Percentiles rank a stretch among this genome's conserved stretches.
These are phyloP conservation scores for Aechmea fasciata DNA, from an alignment of 176 grass and related monocot species.

Conservation along the genomic window DNA sequence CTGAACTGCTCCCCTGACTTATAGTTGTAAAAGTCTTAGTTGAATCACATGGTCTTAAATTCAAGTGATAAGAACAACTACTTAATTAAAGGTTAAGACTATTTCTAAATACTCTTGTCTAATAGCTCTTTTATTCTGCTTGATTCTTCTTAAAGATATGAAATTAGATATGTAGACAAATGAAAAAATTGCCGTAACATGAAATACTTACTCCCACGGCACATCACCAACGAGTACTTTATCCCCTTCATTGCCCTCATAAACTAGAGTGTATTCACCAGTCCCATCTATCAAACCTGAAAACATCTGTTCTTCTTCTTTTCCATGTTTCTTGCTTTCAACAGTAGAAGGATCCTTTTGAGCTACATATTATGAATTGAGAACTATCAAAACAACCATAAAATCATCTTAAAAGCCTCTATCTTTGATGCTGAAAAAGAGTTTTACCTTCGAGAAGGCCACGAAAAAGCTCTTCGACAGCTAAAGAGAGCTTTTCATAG, in stretches of 20 bases:
- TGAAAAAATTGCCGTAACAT: background rate
- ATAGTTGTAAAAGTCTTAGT: too few relatives aligned
- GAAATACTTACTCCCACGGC: conserved; percentile 77
- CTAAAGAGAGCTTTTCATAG: conserved; percentile 49
- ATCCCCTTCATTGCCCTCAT: conserved; percentile 81
- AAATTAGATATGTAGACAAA: too few relatives aligned
- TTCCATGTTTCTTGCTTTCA: conserved; percentile 21
- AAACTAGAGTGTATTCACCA: conserved; percentile 88
- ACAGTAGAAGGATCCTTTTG: conserved; percentile 41
- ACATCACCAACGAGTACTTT: conserved; percentile 71
- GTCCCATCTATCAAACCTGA: conserved; percentile 61
- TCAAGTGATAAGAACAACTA: background rate
- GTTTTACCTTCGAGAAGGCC: conserved; percentile 66
- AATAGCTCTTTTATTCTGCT: too few relatives aligned
- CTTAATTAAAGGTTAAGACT: background rate
- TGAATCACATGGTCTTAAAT: too few relatives aligned
- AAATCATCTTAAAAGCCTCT: background rate
- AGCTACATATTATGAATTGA: conserved; percentile 37
- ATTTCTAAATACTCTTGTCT: background rate
- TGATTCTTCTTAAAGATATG: too few relatives aligned
- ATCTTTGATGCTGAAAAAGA: background rate
- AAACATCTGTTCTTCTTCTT: conserved; percentile 50
- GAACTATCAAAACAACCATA: background rate
- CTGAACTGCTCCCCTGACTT: too few relatives aligned
- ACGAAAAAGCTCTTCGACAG: conserved; percentile 72